Conservation (phyloP, 345 rosid genomes). For the Syzygium aromaticum region DNA sequence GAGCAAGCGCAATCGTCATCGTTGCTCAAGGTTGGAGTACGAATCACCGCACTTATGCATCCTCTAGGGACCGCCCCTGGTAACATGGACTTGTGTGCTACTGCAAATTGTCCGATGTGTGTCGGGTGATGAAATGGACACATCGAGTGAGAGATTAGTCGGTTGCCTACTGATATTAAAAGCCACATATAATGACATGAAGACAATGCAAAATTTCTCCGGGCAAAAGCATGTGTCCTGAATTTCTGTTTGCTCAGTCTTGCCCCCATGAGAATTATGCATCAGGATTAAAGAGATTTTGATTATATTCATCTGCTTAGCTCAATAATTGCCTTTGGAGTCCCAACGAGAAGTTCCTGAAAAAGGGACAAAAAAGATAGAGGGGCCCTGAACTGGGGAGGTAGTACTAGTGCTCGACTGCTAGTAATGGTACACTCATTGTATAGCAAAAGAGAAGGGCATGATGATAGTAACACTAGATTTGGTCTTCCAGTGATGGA, state of each 20-base stretch:
- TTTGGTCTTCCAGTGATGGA: constrained; percentile 4
- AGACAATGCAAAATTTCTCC: neutral
- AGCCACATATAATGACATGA: neutral
- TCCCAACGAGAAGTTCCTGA: neutral
- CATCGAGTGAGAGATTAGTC: neutral
- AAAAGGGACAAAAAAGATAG: neutral
- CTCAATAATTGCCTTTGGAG: neutral
- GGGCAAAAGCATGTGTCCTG: neutral
- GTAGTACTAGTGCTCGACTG: neutral
- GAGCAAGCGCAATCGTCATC: neutral
- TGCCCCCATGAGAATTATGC: neutral
- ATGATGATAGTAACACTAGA: constrained; percentile 9
- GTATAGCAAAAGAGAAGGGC: neutral
- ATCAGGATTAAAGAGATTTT: neutral
- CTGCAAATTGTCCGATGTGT: neutral
- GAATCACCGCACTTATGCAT: neutral
- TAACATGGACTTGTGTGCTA: no score
- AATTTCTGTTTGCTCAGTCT: neutral
- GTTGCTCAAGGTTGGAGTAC: neutral
- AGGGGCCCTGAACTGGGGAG: neutral
- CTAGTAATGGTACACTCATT: neutral
- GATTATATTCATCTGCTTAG: neutral
- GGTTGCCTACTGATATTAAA: neutral
- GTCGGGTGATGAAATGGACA: neutral
- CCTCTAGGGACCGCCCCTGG: neutral